phyloP scores from a whole-genome alignment of 768 basidiomycete species.

The Suillus americanus region DNA sequence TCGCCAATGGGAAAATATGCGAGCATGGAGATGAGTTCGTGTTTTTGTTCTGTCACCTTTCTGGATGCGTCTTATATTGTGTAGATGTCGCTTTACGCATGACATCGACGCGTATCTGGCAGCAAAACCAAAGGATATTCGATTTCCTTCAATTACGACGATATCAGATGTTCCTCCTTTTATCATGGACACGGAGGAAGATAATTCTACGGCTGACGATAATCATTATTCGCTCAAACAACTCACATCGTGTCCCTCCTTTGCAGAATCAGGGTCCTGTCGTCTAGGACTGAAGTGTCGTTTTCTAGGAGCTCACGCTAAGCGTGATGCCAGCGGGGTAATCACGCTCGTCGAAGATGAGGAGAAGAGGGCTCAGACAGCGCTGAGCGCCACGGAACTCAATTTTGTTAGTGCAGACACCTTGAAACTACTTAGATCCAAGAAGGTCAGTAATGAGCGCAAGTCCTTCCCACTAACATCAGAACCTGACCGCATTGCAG shows the following conservation, averaged over 20 bases:
- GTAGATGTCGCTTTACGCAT: constrained; percentile 79
- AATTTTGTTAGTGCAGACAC: constrained; percentile 64
- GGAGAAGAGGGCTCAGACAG: constrained; percentile 52
- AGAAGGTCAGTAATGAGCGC: constrained; percentile 50
- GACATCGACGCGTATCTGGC: constrained; percentile 74
- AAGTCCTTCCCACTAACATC: background rate
- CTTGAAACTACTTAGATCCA: constrained; percentile 61
- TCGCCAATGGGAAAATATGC: constrained; percentile 71
- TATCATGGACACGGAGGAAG: constrained; percentile 21
- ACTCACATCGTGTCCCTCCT: constrained; percentile 23
- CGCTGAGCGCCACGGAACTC: constrained; percentile 55
- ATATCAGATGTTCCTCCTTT: constrained; percentile 54
- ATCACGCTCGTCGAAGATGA: constrained; percentile 52
- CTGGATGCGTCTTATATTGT: background rate
- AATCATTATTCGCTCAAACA: constrained; percentile 18
- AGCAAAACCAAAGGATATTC: constrained; percentile 73
- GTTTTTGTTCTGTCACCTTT: background rate
- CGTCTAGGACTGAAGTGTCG: constrained; percentile 82
- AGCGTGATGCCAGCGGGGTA: constrained; percentile 42
- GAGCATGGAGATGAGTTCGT: constrained; percentile 68
- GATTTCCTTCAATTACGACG: constrained; percentile 46
- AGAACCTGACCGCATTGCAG: constrained; percentile 33
- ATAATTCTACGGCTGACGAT: background rate
- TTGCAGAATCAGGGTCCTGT: constrained; percentile 30
- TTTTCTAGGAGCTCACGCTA: constrained; percentile 79